A percentile compares a stretch with the other conserved stretches of the same genome.
These are phyloP conservation scores for Penicillium verrucosum DNA, from an alignment of 2,329 filamentous ascomycete species.

Conservation along the genomic window DNA sequence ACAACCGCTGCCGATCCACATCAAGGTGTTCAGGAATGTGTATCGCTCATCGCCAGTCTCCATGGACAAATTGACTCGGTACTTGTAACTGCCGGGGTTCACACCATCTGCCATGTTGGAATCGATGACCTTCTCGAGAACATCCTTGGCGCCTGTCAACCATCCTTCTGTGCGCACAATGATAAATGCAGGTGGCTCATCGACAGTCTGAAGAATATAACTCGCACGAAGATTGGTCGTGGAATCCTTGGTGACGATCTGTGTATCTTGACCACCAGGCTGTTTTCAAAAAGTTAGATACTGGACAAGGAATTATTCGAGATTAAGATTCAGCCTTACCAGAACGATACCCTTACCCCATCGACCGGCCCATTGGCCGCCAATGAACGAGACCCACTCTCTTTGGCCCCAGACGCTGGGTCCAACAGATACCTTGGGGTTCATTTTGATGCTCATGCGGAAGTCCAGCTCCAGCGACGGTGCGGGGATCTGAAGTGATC, in stretches of 20 bases:
- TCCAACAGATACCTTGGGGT: conserved; percentile 49
- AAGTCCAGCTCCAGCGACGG: conserved; percentile 52
- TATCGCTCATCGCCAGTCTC: conserved; percentile 52
- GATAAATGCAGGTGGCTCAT: conserved; percentile 51
- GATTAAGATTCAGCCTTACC: conserved; percentile 31
- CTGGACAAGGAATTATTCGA: neutral
- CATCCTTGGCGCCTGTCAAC: conserved; percentile 49
- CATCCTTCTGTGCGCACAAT: conserved; percentile 48
- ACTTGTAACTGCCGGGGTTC: conserved; percentile 50
- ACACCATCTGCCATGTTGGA: conserved; percentile 44
- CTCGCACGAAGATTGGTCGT: conserved; percentile 45
- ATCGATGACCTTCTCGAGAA: conserved; percentile 49
- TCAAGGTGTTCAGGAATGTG: conserved; percentile 48
- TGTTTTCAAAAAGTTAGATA: conserved; percentile 19
- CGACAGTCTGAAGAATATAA: conserved; percentile 50
- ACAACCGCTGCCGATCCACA: conserved; percentile 52
- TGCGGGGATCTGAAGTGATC: conserved; percentile 47
- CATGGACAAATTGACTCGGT: conserved; percentile 47
- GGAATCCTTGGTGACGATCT: conserved; percentile 48
- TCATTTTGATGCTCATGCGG: conserved; percentile 53
- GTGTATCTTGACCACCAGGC: conserved; percentile 52
- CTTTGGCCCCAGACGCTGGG: conserved; percentile 48
- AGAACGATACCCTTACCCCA: conserved; percentile 53
- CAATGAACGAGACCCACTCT: conserved; percentile 52
- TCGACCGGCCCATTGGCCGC: conserved; percentile 52